Base-by-base conservation (phyloP, 805 yeast genomes). In the Wickerhamomyces alni region DNA sequence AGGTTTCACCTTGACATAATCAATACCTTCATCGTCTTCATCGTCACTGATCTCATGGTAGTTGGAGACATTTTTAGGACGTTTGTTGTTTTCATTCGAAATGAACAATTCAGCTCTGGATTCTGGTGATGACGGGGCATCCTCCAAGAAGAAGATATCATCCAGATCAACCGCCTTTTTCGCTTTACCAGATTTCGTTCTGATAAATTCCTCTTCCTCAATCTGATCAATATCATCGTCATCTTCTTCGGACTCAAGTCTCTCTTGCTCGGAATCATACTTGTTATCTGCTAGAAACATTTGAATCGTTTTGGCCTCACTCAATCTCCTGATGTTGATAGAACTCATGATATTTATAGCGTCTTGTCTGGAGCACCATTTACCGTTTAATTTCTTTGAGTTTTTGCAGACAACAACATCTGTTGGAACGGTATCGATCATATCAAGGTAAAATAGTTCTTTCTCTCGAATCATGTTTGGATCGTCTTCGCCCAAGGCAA, bases 381-480 rank as follows among this genome's bases (percentile, higher is more conserved):
- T 42, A 2, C 63, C 63, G 40, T 47, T 48, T 5, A 58, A 11
- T 11, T 33, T 15, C 27, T 35, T 40, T 10, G 38, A 16, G 15
- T 26, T 37, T 22, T 40, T 25, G 16, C 35, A 32, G 2, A 35
- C 32, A 12, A 54, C 50, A n/a, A 50, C 36, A 29, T 56, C 58
- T 28, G 42, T 44, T 1, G 41, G 35, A n/a, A 40, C 28, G 8
- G 26, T 34, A 24, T 54, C 51, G 7, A 59, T 17, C 15, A 25
- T n/a, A 39, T 58, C 61, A 18, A 54, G 40, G 35, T 41, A 52
- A 25, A 45, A 53, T 7, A 59, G 26, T 33, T 53, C 62, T 36
- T 47, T 52, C 22, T 45, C 45, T 9, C 39, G 41, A 18, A 47
- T 38, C 46, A 59, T 36, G 30, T 51, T 54, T 1, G 61, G 62